These are phyloP conservation scores for Gleditsia sinensis DNA, from an alignment of 306 rosid genomes.

Conservation along the genomic window DNA sequence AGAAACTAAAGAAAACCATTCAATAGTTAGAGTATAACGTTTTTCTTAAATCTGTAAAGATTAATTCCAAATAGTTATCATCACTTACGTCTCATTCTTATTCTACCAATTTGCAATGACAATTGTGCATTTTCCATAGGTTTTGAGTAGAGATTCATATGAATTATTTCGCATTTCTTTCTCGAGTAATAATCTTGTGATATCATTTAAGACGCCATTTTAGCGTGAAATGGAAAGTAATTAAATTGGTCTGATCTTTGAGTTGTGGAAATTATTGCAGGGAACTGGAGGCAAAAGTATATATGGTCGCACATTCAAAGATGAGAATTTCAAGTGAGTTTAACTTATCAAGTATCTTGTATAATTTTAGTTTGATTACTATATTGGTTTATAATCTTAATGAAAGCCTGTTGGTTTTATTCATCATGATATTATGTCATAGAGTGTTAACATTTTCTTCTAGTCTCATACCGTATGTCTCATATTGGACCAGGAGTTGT, in stretches of 20 bases:
- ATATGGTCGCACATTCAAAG: constrained; percentile 2
- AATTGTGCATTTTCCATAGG: neutral
- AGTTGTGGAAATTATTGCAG: too few relatives aligned
- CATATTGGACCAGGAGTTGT: constrained; percentile 86
- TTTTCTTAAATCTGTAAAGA: neutral
- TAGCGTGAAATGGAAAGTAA: neutral
- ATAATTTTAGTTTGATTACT: neutral
- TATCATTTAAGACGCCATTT: neutral
- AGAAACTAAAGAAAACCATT: too few relatives aligned
- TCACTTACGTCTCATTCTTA: neutral
- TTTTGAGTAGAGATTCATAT: neutral
- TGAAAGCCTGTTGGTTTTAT: neutral
- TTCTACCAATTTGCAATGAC: too few relatives aligned
- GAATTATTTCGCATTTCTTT: neutral
- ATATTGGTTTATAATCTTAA: neutral
- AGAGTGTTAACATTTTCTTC: neutral
- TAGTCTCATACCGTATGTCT: constrained; percentile 34
- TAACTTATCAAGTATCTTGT: constrained; percentile 22
- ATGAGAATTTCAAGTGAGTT: constrained; percentile 72
- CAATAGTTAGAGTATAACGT: too few relatives aligned
- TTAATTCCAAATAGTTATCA: neutral
- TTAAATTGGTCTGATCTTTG: neutral
- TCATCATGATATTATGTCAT: neutral
- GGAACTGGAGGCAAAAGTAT: constrained; percentile 67
- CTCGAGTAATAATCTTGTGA: neutral